Conservation (phyloP, 2,329 filamentous ascomycete species). For the Hymenoscyphus infarciens region DNA sequence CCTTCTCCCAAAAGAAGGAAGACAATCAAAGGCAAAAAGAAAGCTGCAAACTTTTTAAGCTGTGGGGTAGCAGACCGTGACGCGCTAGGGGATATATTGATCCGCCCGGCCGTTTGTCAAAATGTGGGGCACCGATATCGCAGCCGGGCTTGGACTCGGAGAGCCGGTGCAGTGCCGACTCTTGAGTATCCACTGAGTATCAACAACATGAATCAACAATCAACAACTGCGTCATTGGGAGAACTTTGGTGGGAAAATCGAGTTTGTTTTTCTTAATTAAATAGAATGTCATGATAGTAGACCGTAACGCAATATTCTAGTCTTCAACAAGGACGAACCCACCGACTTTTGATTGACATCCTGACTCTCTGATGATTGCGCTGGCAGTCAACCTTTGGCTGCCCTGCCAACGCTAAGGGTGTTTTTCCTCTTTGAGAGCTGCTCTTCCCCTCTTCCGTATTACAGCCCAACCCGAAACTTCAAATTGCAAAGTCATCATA, state of each 20-base stretch:
- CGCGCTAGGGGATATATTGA: slow-evolving; percentile 14
- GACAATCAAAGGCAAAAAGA: slow-evolving; percentile 20
- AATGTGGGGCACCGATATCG: background rate
- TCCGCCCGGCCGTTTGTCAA: background rate
- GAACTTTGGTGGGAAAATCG: background rate
- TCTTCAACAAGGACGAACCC: background rate
- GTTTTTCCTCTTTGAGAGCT: slow-evolving; percentile 10
- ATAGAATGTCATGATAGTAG: background rate
- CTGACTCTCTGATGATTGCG: background rate
- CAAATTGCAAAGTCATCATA: slow-evolving; percentile 6
- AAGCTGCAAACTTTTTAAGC: slow-evolving; percentile 16
- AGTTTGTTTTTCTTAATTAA: background rate
- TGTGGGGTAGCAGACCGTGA: background rate
- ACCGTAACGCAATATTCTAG: background rate
- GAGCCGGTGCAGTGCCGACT: background rate
- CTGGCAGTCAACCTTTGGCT: background rate
- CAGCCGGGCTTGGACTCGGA: background rate
- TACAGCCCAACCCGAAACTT: slow-evolving; percentile 3
- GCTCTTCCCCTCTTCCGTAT: slow-evolving; percentile 5
- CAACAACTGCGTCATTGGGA: background rate
- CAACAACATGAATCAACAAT: background rate
- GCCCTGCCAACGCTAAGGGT: slow-evolving; percentile 7
- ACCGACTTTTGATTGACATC: background rate
- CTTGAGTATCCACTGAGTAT: no score
- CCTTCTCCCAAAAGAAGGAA: slow-evolving; percentile 50